A percentile compares a stretch with the other conserved stretches of the same genome.
Evolutionary conservation across 2,329 filamentous ascomycete species (phyloP).

Genomic region (Pseudocercospora cruenta): DNA sequence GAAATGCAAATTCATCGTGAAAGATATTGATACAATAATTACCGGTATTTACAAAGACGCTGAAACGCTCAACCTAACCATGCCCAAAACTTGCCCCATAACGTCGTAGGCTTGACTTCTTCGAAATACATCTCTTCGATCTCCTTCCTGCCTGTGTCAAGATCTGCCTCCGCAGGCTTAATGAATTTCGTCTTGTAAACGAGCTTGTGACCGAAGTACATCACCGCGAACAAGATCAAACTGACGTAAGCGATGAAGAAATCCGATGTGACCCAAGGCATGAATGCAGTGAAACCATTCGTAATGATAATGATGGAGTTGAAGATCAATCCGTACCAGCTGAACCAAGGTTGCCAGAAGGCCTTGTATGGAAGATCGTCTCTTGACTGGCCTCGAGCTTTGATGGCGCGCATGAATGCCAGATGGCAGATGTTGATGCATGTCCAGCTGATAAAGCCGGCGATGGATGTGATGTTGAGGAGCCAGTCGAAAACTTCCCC

Average conservation of each 20-base stretch:
- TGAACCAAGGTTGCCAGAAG: conserved; percentile 70
- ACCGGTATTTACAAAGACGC: neutral
- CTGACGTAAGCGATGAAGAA: conserved; percentile 78
- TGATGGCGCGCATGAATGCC: conserved; percentile 70
- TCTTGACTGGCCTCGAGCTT: conserved; percentile 69
- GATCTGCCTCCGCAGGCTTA: conserved; percentile 46
- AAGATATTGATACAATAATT: neutral
- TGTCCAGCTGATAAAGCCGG: conserved; percentile 73
- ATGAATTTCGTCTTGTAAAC: conserved; percentile 52
- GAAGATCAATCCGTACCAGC: conserved; percentile 66
- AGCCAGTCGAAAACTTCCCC: conserved; percentile 75
- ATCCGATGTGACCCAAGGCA: conserved; percentile 69
- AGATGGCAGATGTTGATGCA: conserved; percentile 73
- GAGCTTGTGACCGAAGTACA: conserved; percentile 74
- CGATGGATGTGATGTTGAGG: conserved; percentile 71
- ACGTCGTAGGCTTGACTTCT: conserved; percentile 36
- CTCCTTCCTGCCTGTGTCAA: conserved; percentile 46
- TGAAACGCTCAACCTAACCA: conserved; percentile 28
- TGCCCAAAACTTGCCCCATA: conserved; percentile 39
- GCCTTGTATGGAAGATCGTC: conserved; percentile 71
- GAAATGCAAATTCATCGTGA: neutral
- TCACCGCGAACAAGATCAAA: conserved; percentile 69
- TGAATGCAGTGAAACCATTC: conserved; percentile 75
- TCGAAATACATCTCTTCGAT: conserved; percentile 41
- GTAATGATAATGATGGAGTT: conserved; percentile 75